A percentile compares a stretch with the other conserved stretches of the same genome.
Evolutionary conservation across 345 rosid genomes (phyloP).

Genomic region (Murraya koenigii): DNA sequence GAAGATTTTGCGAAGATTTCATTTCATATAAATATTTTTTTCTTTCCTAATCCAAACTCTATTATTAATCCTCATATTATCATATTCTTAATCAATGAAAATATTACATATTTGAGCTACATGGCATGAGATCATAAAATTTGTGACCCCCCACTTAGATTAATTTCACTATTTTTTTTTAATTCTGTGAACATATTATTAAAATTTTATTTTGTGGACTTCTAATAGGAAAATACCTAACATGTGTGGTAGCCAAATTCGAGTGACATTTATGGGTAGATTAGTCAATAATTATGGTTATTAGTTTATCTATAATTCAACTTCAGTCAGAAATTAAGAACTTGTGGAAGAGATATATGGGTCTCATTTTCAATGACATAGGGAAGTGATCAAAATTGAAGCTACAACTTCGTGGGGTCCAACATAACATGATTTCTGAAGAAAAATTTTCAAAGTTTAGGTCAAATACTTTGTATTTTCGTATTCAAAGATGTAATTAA

Average conservation of each 20-base stretch:
- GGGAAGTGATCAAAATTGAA: neutral
- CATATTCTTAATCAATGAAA: neutral
- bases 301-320: neutral
- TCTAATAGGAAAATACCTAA: neutral
- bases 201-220: neutral
- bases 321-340: neutral
- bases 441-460: slow-evolving; percentile 9
- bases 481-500: slow-evolving; percentile 5
- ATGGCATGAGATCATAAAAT: neutral
- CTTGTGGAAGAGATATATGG: neutral
- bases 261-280: neutral
- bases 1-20: slow-evolving; percentile 25
- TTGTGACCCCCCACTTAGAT: slow-evolving; percentile 3
- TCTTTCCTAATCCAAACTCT: slow-evolving; percentile 11
- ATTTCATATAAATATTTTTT: slow-evolving; percentile 3
- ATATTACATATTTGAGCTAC: neutral
- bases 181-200: neutral
- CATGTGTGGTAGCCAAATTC: neutral
- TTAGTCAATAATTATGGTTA: neutral
- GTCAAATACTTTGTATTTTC: slow-evolving; percentile 15
- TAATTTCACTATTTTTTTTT: neutral
- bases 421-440: slow-evolving; percentile 4
- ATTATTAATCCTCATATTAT: neutral
- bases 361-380: slow-evolving; percentile 10
- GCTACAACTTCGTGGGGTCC: slow-evolving; percentile 19